A percentile compares a stretch with the other conserved stretches of the same genome.
Conservation (phyloP, 352 stramenopile genomes). For the Pythium utonaiense region DNA sequence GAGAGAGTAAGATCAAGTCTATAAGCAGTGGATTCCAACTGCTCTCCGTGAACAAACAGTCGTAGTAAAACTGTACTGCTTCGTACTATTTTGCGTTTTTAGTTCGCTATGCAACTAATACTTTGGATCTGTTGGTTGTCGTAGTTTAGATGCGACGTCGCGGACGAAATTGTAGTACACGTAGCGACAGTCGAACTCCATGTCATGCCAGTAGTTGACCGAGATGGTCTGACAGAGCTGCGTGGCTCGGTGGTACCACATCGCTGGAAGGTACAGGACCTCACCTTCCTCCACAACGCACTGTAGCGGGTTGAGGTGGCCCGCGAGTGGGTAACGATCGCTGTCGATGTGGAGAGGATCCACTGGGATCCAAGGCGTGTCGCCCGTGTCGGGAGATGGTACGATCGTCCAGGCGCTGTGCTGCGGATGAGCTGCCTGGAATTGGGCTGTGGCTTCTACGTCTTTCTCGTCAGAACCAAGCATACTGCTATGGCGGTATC, state of each 20-base stretch:
- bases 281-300: conserved; percentile 69
- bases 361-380: conserved; percentile 80
- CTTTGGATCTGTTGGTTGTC: too few species aligned
- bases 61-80: too few species aligned
- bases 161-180: conserved; percentile 87
- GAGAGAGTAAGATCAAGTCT: not conserved
- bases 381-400: conserved; percentile 38
- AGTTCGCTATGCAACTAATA: too few species aligned
- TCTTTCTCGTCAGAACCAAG: conserved; percentile 22
- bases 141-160: conserved; percentile 28
- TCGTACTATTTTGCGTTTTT: too few species aligned
- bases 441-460: conserved; percentile 30
- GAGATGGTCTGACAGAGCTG: conserved; percentile 73
- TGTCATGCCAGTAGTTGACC: conserved; percentile 90
- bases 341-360: conserved; percentile 66
- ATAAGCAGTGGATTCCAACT: not conserved
- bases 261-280: conserved; percentile 69
- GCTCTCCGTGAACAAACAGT: conserved; percentile 1
- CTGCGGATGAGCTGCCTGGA: conserved; percentile 50
- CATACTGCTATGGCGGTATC: conserved; percentile 44
- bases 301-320: conserved; percentile 49
- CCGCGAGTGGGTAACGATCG: conserved; percentile 48
- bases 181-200: conserved; percentile 85
- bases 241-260: conserved; percentile 85
- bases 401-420: conserved; percentile 49